These are phyloP conservation scores for Aspergillus fijiensis DNA, from an alignment of 2,329 filamentous ascomycete genomes.

Conservation along the genomic window DNA sequence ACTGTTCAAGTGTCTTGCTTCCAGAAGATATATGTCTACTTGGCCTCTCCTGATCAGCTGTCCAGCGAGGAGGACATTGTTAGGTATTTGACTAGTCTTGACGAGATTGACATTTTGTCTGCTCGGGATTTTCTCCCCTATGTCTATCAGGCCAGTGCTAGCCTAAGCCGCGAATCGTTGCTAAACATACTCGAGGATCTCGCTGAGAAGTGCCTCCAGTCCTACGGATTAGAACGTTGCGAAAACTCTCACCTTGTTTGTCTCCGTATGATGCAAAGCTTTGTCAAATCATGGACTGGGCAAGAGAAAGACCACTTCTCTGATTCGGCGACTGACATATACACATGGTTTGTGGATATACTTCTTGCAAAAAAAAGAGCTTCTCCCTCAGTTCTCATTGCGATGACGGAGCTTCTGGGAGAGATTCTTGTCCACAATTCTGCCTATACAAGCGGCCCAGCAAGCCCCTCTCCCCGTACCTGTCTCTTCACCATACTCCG, in stretches of 20 bases:
- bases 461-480: slow-evolving; percentile 64
- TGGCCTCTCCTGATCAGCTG: background rate
- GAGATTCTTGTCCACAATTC: slow-evolving; percentile 66
- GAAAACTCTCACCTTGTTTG: slow-evolving; percentile 70
- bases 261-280: slow-evolving; percentile 65
- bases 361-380: slow-evolving; percentile 67
- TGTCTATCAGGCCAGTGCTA: slow-evolving; percentile 31
- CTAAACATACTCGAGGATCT: slow-evolving; percentile 49
- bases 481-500: slow-evolving; percentile 72
- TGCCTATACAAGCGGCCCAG: slow-evolving; percentile 62
- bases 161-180: slow-evolving; percentile 37
- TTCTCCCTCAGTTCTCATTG: slow-evolving; percentile 67
- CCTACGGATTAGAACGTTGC: slow-evolving; percentile 66
- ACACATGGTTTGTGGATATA: slow-evolving; percentile 70
- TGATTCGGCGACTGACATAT: slow-evolving; percentile 71
- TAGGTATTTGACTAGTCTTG: slow-evolving; percentile 38
- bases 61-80: slow-evolving; percentile 21
- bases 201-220: slow-evolving; percentile 50
- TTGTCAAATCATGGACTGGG: slow-evolving; percentile 64
- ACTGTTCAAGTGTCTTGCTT: slow-evolving; percentile 38
- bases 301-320: slow-evolving; percentile 58
- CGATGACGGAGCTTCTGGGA: slow-evolving; percentile 68
- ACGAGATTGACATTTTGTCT: slow-evolving; percentile 40
- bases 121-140: slow-evolving; percentile 31
- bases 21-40: slow-evolving; percentile 16